A percentile compares a stretch with the other conserved stretches of the same genome.
phyloP scores from a whole-genome alignment of 345 rosid genomes.

The Eucalyptus microcorys region DNA sequence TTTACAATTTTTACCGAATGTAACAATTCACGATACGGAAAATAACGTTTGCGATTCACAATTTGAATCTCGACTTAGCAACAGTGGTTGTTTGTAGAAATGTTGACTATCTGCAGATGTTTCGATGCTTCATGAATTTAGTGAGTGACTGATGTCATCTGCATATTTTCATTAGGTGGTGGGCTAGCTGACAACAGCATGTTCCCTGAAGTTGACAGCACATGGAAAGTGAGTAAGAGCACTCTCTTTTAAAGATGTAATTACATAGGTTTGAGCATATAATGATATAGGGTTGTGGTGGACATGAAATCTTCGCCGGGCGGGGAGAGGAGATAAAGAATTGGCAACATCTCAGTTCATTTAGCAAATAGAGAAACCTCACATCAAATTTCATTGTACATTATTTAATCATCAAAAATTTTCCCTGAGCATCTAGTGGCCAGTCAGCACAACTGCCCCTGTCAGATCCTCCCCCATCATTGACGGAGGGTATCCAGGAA shows the following conservation, averaged over 20 bases:
- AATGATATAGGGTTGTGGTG: neutral
- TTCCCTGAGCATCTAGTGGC: neutral
- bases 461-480: neutral
- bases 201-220: slow-evolving; percentile 97
- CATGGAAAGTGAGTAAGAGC: slow-evolving; percentile 68
- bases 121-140: neutral
- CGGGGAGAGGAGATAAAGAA: neutral
- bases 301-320: neutral
- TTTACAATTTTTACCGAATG: neutral
- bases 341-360: neutral
- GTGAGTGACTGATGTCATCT: neutral
- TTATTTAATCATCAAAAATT: neutral
- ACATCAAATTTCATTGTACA: neutral
- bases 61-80: neutral
- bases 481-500: neutral
- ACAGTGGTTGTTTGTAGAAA: neutral
- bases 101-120: neutral
- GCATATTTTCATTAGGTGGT: slow-evolving; percentile 22
- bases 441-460: neutral
- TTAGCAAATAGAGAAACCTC: neutral
- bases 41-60: neutral
- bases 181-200: slow-evolving; percentile 50
- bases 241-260: neutral
- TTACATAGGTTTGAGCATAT: neutral
- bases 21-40: neutral